Evolutionary conservation across 805 yeast genomes (phyloP), one percentile per base, ranked within the genome.

Genomic region (Monosporozyma unispora): DNA sequence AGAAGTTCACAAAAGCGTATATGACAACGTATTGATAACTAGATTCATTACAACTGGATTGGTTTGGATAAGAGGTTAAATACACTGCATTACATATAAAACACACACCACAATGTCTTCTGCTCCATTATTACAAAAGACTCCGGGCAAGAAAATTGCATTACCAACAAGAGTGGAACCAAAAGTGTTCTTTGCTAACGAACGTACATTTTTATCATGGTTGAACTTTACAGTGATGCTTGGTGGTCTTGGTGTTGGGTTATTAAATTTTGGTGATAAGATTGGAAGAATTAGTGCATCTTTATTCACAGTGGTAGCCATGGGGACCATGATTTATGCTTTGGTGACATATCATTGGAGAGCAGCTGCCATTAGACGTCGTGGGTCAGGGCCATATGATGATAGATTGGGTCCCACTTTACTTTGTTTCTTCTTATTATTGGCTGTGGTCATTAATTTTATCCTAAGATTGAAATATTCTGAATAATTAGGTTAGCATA

Each of bases 361-460:
- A 75, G 99, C 99, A 1, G 88, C 90, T 65, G 99, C 99, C 52
- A 93, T 93, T 58, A 83, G 99, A 70, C 79, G 91, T 71, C 83
- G 98, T 70, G 99, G 99, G 40, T 81, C 96, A 12, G 99, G 99
- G 45, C 99, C 99, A n/a, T 93, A 93, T 66, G 99, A 93, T 64
- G 99, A 93, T 70, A 81, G 99, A 66, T 84, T 93, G 58, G 99
- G 99, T 43, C 99, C 99, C 44, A 95, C 99, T 14, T 83, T 91
- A 86, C 78, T 93, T 60, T 93, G 99, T 72, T 77, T 91, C 74
- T 93, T 93, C 73, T 76, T 93, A 61, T 75, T 93, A 55, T 80
- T 89, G 45, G 97, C 99, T 1, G 97, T 93, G 47, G 84, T 93
- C 43, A 87, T 93, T 57, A 93, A 93, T 74, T 93, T 93, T 64